These are phyloP conservation scores for Schrenkiella parvula DNA, from an alignment of 345 rosid genomes.

Conservation along the genomic window DNA sequence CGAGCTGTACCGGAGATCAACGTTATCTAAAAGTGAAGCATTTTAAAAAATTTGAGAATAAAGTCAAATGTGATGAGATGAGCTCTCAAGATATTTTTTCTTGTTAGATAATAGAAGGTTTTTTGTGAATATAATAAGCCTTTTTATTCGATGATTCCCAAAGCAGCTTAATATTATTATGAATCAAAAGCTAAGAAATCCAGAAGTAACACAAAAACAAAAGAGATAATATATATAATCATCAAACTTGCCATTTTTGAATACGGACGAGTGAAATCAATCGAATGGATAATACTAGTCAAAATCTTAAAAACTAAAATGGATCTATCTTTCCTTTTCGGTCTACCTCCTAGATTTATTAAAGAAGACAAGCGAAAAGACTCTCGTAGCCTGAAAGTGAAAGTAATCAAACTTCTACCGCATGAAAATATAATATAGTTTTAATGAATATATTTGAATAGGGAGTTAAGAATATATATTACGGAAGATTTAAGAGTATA, in stretches of 20 bases:
- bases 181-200: neutral
- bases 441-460: too few species aligned
- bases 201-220: neutral
- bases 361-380: neutral
- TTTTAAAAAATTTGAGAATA: neutral
- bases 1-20: constrained; percentile 18
- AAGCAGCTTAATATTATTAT: constrained; percentile 18
- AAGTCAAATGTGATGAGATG: constrained; percentile 31
- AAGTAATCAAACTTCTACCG: too few species aligned
- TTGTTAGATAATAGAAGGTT: neutral
- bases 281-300: neutral
- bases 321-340: neutral
- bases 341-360: neutral
- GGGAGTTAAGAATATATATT: too few species aligned
- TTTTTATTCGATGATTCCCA: constrained; percentile 24
- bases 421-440: too few species aligned
- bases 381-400: too few species aligned
- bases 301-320: neutral
- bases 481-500: neutral
- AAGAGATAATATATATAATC: neutral
- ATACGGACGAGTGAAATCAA: neutral
- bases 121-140: neutral
- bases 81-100: constrained; percentile 17
- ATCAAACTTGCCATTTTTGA: neutral
- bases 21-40: constrained; percentile 21